Conservation (phyloP, 2,329 filamentous ascomycete genomes). For the Colletotrichum scovillei region DNA sequence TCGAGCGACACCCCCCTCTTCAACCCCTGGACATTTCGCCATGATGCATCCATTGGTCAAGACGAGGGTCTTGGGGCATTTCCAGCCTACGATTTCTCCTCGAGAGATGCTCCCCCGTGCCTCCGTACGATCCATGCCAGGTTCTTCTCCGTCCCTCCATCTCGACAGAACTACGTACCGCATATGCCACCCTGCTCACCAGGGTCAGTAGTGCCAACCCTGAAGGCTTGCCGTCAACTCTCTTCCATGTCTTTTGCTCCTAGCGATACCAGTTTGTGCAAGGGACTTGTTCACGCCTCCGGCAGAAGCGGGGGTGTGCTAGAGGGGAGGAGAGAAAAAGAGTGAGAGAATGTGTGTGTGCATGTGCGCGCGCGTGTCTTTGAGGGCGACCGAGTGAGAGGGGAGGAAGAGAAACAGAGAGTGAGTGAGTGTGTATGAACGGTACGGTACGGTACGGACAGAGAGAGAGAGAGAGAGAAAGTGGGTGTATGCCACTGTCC, state of each 20-base stretch:
- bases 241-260: constrained; percentile 29
- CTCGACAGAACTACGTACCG: constrained; percentile 41
- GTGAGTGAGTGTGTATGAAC: background rate
- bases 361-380: background rate
- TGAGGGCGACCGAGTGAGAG: background rate
- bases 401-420: background rate
- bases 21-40: constrained; percentile 38
- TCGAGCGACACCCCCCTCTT: constrained; percentile 41
- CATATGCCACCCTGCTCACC: constrained; percentile 33
- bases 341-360: background rate
- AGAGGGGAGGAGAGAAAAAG: background rate
- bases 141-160: constrained; percentile 46
- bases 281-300: constrained; percentile 32
- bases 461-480: constrained; percentile 3
- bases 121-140: constrained; percentile 41
- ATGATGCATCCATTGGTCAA: constrained; percentile 41
- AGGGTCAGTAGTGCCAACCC: constrained; percentile 32
- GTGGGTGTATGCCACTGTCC: constrained; percentile 7
- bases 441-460: too few species aligned
- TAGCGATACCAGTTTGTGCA: constrained; percentile 35
- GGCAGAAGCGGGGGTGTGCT: constrained; percentile 36
- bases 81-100: constrained; percentile 36
- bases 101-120: constrained; percentile 37
- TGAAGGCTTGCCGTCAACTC: constrained; percentile 35
- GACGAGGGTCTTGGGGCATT: constrained; percentile 28